Evolutionary conservation across 371 early-diverging fungal genomes (phyloP), one percentile per base, ranked within the genome.

Genomic region (Mortierella sp.): DNA sequence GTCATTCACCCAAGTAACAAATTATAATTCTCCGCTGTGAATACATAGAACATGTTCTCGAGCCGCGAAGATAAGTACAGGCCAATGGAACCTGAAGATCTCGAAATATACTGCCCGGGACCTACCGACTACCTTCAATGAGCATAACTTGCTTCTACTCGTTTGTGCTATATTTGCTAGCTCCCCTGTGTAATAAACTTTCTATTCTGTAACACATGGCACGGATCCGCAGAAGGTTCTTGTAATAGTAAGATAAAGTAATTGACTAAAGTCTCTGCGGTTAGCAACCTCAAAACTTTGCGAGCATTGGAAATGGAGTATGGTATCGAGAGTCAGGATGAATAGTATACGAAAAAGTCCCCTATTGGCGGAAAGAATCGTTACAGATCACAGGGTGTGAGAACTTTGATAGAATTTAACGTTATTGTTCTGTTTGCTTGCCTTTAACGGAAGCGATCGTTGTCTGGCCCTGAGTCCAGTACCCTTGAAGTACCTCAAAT

Each of bases 1-100:
- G 35, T 5, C 35, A 35, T 22, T 51, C 24, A 5, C n/a, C 26
- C 43, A 55, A 6, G 12, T 52, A 22, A 39, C 40, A 5, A 9
- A 28, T 11, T 55, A 14, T 28, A 20, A 8, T 32, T 12, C 55
- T 10, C 20, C 24, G 16, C 28, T 28, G 43, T 8, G 43, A 51
- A 35, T 59, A 0, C 11, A 58, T 75, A 90, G 89, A 90, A 90
- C 52, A 87, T 90, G 88, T 90, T 90, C 67, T 86, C 90, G 0
- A 78, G 60, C n/a, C 66, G 49, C 9, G 64, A 60, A 22, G 81
- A 88, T 62, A 90, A 90, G 57, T n/a, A 62, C 11, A 39, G 32
- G 6, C 77, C 84, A 5, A 84, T 77, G 59, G 73, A 85, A 49
- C 60, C 88, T 0, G 78, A 83, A 14, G 77, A 83, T 5, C 64